These are phyloP conservation scores for Starmerella floricola DNA, from an alignment of 805 yeast genomes.

Conservation along the genomic window DNA sequence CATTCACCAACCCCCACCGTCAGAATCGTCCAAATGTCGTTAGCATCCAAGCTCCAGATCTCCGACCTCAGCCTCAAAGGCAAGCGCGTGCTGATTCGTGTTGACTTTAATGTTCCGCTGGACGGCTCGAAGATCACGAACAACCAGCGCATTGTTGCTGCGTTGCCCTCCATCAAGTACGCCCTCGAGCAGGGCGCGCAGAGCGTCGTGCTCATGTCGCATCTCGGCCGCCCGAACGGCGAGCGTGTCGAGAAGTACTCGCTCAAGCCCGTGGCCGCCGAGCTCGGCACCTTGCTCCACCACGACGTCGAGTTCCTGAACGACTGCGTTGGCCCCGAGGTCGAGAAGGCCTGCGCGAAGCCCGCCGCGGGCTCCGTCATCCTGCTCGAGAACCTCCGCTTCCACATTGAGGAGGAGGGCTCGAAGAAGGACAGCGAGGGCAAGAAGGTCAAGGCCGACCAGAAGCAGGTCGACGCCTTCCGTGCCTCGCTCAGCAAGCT, in stretches of 20 bases:
- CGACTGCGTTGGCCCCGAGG: constrained; percentile 90
- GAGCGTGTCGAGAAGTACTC: constrained; percentile 76
- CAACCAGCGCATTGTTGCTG: constrained; percentile 99
- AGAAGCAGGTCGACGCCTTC: constrained; percentile 73
- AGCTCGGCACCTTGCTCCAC: constrained; percentile 66
- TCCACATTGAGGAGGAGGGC: constrained; percentile 85
- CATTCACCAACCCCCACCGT: background rate
- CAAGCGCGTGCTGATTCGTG: constrained; percentile 97
- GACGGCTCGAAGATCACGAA: constrained; percentile 96
- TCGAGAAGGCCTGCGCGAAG: constrained; percentile 61
- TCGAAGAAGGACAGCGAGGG: constrained; percentile 88
- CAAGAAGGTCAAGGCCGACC: constrained; percentile 76
- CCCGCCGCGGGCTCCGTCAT: constrained; percentile 73
- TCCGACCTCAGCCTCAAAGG: constrained; percentile 74
- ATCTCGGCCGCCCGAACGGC: constrained; percentile 99
- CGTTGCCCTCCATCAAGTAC: constrained; percentile 94
- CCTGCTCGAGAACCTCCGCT: constrained; percentile 92
- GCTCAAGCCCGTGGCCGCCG: constrained; percentile 83
- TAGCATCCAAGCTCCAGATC: constrained; percentile 85
- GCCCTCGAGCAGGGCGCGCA: constrained; percentile 84
- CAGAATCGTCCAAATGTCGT: constrained; percentile 65
- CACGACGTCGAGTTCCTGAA: constrained; percentile 65
- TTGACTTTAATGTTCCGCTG: constrained; percentile 47
- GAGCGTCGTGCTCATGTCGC: constrained; percentile 87
- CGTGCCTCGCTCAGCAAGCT: constrained; percentile 79